A percentile compares a stretch with the other conserved stretches of the same genome.
These are phyloP conservation scores for Calycina herbarum DNA, from an alignment of 2,329 filamentous ascomycete genomes.

Conservation along the genomic window DNA sequence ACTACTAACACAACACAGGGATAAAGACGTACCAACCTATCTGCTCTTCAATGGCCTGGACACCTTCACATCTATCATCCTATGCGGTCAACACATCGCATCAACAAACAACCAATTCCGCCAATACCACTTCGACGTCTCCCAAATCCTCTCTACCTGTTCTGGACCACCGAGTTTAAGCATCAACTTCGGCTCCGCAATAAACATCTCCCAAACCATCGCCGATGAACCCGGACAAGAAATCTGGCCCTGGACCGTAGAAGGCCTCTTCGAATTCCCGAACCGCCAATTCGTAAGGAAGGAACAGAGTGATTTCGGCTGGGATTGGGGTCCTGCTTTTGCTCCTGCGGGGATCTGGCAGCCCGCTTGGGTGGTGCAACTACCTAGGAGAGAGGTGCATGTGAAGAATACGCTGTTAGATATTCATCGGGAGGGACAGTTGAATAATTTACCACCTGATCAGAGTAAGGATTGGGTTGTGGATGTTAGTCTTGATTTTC, in stretches of 20 bases:
- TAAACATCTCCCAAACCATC: slow-evolving; percentile 53
- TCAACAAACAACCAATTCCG: slow-evolving; percentile 63
- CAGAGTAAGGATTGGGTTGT: slow-evolving; percentile 59
- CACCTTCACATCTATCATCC: slow-evolving; percentile 56
- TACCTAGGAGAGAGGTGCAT: slow-evolving; percentile 45
- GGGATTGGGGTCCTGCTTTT: slow-evolving; percentile 64
- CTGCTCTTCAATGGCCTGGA: slow-evolving; percentile 63
- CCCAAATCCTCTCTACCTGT: slow-evolving; percentile 47
- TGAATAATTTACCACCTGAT: slow-evolving; percentile 58
- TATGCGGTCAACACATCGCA: slow-evolving; percentile 55
- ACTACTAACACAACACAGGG: slow-evolving; percentile 22
- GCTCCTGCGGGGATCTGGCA: slow-evolving; percentile 64
- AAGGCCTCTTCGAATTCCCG: slow-evolving; percentile 51
- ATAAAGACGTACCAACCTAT: slow-evolving; percentile 46
- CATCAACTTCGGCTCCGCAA: slow-evolving; percentile 59
- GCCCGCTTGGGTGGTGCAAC: slow-evolving; percentile 56
- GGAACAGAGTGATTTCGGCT: slow-evolving; percentile 63
- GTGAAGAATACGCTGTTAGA: slow-evolving; percentile 56
- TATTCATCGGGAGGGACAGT: slow-evolving; percentile 57
- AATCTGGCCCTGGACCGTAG: slow-evolving; percentile 50
- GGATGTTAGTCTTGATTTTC: slow-evolving; percentile 59
- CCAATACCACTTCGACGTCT: slow-evolving; percentile 60
- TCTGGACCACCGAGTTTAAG: slow-evolving; percentile 41
- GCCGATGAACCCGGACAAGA: slow-evolving; percentile 42
- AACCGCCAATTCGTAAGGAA: slow-evolving; percentile 59